These are phyloP conservation scores for Ilex paraguariensis DNA, from an alignment of 305 asterid species.

Conservation along the genomic window DNA sequence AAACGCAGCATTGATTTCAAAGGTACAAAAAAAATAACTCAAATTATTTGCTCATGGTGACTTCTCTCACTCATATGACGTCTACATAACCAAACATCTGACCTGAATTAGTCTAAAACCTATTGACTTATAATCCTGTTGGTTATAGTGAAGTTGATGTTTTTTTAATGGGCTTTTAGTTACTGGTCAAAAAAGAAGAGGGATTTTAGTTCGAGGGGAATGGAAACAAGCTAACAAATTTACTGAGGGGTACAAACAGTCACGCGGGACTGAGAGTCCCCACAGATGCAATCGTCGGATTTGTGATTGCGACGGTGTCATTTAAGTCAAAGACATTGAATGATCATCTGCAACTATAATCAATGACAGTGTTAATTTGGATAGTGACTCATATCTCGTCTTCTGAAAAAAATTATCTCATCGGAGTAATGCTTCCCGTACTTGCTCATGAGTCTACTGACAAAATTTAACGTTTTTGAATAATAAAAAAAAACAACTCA, in stretches of 20 bases:
- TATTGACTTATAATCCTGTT: background rate
- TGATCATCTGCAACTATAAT: background rate
- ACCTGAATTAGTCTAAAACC: background rate
- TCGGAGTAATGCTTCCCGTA: background rate
- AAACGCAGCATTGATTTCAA: conserved; percentile 69
- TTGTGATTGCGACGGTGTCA: background rate
- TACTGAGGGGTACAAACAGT: background rate
- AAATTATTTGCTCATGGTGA: background rate
- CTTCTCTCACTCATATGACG: background rate
- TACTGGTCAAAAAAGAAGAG: too few relatives aligned
- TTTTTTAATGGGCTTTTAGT: too few relatives aligned
- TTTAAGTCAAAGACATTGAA: background rate
- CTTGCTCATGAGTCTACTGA: background rate
- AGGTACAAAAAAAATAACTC: conserved; percentile 35
- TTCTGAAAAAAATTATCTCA: background rate
- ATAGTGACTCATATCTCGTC: background rate
- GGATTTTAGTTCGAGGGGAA: too few relatives aligned
- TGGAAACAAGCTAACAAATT: background rate
- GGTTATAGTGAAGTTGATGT: too few relatives aligned
- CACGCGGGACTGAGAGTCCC: background rate
- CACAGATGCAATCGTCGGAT: background rate
- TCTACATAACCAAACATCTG: background rate
- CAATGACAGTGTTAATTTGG: background rate
- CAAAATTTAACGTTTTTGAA: background rate
- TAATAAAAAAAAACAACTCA: too few relatives aligned